Base-by-base conservation (phyloP, 331 rosid species). In the Prunus yedoensis region DNA sequence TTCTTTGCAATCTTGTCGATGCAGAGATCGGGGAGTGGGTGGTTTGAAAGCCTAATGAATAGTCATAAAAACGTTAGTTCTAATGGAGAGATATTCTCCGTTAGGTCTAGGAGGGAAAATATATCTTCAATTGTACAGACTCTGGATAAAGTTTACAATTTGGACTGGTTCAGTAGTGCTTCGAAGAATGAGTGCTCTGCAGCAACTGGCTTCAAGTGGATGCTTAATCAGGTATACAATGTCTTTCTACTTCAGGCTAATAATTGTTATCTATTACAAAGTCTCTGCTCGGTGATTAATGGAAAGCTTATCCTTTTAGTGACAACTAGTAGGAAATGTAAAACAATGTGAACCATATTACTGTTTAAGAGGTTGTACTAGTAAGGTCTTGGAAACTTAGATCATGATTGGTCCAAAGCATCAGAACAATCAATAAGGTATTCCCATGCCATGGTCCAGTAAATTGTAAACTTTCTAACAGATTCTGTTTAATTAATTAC, bases 181-280 rank as follows among this genome's bases (percentile, higher is more conserved):
- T 92, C 99, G 47, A 95, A 92, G 89, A 92, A 92, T 59, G 89
- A 90, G 47, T 95, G 99, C 78, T 88, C 97, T 60, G 97, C 98
- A 1, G 98, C 99, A 64, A 85, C 87, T 80, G 99, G 99, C 85
- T 89, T 95, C 79, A 95, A 95, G 94, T 95, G 99, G 99, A 95
- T 95, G 99, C 91, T 95, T 78, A 95, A 95, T 83, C 99, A 95
- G 96, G 99, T 95, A 80, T 69, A 15, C 16, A 15, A 65, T 71
- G 54, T 68, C 27, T 66, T 52, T 74, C 4, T 63, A 9, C 32
- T 63, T 23, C 15, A 27, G 35, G 80, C n/a, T 4, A 21, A 32
- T 71, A 32, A 12, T 59, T 2, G 8, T 25, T 23, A 12, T 50
- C 38, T 49, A 23, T 65, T 54, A 18, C 38, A 23, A 60, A 60